These are phyloP conservation scores for Penicillium robsamsonii DNA, from an alignment of 495 filamentous ascomycete species.

Conservation along the genomic window DNA sequence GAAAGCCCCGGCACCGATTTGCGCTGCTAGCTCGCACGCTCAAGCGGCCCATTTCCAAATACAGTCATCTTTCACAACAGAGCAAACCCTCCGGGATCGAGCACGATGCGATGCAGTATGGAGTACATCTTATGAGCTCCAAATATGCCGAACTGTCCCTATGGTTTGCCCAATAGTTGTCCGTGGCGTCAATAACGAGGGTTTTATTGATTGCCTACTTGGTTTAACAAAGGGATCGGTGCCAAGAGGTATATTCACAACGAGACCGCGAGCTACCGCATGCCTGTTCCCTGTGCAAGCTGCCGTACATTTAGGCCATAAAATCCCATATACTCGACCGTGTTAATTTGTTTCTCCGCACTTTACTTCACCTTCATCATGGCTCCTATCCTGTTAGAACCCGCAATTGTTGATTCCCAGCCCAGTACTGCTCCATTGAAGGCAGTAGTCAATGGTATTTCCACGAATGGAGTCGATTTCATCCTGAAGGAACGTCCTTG, in stretches of 20 bases:
- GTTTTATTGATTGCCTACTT: slow-evolving; percentile 13
- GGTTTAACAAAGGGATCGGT: slow-evolving; percentile 10
- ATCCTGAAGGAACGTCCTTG: slow-evolving; percentile 6
- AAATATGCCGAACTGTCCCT: not conserved
- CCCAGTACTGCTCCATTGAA: not conserved
- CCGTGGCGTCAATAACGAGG: slow-evolving; percentile 2
- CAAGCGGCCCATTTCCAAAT: slow-evolving; percentile 16
- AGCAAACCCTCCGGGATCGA: not conserved
- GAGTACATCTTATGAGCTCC: not conserved
- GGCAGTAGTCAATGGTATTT: no score
- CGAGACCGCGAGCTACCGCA: slow-evolving; percentile 5
- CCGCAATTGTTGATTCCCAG: not conserved
- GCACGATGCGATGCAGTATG: not conserved
- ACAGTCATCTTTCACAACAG: slow-evolving; percentile 1
- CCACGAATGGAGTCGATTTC: not conserved
- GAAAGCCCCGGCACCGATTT: slow-evolving; percentile 4
- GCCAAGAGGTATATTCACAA: slow-evolving; percentile 7
- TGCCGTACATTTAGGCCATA: not conserved
- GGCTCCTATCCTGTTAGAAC: slow-evolving; percentile 14
- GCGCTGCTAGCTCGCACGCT: not conserved
- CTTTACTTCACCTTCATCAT: slow-evolving; percentile 4
- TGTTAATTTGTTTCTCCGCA: not conserved
- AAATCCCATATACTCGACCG: not conserved
- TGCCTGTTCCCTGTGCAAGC: not conserved
- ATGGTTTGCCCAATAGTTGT: not conserved